phyloP scores from a whole-genome alignment of 495 filamentous ascomycete genomes.

The Barbatosphaeria neglecta region DNA sequence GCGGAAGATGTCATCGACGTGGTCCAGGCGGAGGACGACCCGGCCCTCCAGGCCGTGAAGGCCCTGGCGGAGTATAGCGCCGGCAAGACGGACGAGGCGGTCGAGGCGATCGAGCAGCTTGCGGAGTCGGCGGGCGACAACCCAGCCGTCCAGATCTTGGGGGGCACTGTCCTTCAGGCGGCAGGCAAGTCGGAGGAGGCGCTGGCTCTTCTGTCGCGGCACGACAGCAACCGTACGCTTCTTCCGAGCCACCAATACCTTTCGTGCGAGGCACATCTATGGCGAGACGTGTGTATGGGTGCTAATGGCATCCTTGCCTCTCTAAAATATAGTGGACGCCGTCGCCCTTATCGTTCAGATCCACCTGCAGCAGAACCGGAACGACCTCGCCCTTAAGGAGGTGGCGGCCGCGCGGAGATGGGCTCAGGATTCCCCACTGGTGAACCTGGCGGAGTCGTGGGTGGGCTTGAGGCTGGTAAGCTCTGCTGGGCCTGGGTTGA shows the following conservation, averaged over 20 bases:
- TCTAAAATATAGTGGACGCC: slow-evolving; percentile 36
- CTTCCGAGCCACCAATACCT: neutral
- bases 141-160: slow-evolving; percentile 65
- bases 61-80: slow-evolving; percentile 43
- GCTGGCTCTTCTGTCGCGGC: slow-evolving; percentile 60
- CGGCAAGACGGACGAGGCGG: slow-evolving; percentile 49
- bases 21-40: neutral
- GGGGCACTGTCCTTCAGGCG: slow-evolving; percentile 64
- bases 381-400: slow-evolving; percentile 82
- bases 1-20: slow-evolving; percentile 39
- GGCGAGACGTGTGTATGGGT: too few species aligned
- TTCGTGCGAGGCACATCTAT: neutral
- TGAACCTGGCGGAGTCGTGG: slow-evolving; percentile 94
- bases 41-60: slow-evolving; percentile 13
- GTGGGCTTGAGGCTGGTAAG: slow-evolving; percentile 76
- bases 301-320: neutral
- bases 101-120: slow-evolving; percentile 53
- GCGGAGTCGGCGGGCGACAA: slow-evolving; percentile 58
- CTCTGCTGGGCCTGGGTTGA: too few species aligned
- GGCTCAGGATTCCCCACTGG: slow-evolving; percentile 88
- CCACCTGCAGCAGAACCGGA: slow-evolving; percentile 79
- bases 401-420: slow-evolving; percentile 81
- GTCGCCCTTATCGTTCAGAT: slow-evolving; percentile 79
- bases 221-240: slow-evolving; percentile 83
- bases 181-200: slow-evolving; percentile 76